These are phyloP conservation scores for Cornus florida DNA, from an alignment of 148 eudicot species.

Conservation along the genomic window DNA sequence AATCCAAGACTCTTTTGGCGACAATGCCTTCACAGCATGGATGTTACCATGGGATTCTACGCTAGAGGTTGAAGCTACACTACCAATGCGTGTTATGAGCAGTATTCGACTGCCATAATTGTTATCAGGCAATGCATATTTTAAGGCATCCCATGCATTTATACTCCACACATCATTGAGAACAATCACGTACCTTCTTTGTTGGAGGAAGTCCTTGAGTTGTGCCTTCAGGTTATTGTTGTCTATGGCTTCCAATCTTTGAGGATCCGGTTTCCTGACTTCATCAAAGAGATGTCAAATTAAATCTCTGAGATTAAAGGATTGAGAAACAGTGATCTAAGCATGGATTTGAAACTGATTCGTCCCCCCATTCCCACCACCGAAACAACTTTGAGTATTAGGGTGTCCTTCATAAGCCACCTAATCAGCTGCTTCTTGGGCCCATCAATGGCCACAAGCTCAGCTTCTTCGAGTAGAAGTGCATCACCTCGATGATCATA, in stretches of 20 bases:
- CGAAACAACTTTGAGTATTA: not conserved
- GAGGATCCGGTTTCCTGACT: not conserved
- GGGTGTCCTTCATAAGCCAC: not conserved
- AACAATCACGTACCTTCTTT: not conserved
- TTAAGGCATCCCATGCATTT: not conserved
- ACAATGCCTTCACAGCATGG: not conserved
- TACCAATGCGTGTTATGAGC: not conserved
- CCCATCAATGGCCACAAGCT: constrained; percentile 15
- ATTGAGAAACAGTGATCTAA: constrained; percentile 15
- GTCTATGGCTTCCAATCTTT: not conserved
- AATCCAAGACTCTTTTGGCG: not conserved
- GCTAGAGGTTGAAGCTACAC: not conserved
- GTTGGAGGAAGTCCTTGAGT: not conserved
- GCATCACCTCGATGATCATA: constrained; percentile 17
- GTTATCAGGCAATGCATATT: not conserved
- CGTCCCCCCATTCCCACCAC: constrained; percentile 21
- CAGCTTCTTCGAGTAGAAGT: constrained; percentile 17
- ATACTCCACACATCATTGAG: not conserved
- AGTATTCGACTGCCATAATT: not conserved
- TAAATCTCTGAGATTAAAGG: not conserved
- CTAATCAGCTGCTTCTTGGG: not conserved
- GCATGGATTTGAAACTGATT: not conserved
- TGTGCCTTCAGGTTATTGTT: not conserved
- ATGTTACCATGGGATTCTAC: not conserved
- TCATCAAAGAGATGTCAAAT: not conserved